A percentile compares a stretch with the other conserved stretches of the same genome.
These are phyloP conservation scores for Kwoniella mangroviensis DNA, from an alignment of 768 basidiomycete species.

Conservation along the genomic window DNA sequence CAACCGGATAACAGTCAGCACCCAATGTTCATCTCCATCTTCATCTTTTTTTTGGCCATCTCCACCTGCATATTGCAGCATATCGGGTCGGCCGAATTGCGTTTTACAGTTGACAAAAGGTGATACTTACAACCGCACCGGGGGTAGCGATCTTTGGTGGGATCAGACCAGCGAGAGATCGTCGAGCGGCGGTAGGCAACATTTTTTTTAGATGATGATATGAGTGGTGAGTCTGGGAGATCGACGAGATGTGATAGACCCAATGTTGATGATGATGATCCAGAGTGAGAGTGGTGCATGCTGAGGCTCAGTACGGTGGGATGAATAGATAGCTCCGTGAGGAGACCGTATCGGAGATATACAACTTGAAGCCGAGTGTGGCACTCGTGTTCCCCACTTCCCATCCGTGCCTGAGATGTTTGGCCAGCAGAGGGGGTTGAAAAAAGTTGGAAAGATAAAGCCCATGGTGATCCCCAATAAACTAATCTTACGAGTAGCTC, in stretches of 20 bases:
- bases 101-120: background rate
- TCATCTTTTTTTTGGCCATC: background rate
- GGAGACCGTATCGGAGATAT: background rate
- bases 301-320: background rate
- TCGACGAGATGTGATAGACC: background rate
- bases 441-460: background rate
- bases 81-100: conserved; percentile 11
- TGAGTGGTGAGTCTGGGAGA: conserved; percentile 22
- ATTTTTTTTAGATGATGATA: conserved; percentile 59
- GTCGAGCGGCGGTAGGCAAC: conserved; percentile 82
- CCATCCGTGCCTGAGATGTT: background rate
- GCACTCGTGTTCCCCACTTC: background rate
- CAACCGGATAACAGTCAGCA: conserved; percentile 2
- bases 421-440: background rate
- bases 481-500: background rate
- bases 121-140: conserved; percentile 72
- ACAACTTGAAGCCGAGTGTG: conserved; percentile 3
- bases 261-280: conserved; percentile 10
- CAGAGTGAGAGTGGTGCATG: background rate
- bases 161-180: conserved; percentile 80
- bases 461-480: conserved; percentile 8
- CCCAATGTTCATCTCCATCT: background rate
- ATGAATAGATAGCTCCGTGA: conserved; percentile 3
- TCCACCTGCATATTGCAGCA: background rate
- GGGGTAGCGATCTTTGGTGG: conserved; percentile 96